Percentiles rank a stretch among this genome's conserved stretches.
Evolutionary conservation across 1,139 yeast species (phyloP).

Genomic region (Suhomyces yuchorum): DNA sequence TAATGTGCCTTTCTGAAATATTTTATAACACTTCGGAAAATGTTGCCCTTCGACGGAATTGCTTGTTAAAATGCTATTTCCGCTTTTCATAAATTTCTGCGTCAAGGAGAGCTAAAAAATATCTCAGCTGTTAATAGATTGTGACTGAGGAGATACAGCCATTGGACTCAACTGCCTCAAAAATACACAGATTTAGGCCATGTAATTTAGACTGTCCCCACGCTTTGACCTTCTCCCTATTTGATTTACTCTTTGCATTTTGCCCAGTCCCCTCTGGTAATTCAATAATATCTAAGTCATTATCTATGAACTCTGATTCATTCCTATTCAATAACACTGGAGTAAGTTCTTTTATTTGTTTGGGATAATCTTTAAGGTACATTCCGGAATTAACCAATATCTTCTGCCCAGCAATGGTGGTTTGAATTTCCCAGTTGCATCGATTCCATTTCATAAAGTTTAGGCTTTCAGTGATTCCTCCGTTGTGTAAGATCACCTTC

Average conservation of each 20-base stretch:
- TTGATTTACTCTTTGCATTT: background rate
- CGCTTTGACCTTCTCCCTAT: slow-evolving; percentile 23
- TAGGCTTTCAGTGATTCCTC: slow-evolving; percentile 48
- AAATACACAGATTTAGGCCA: slow-evolving; percentile 48
- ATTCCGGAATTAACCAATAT: slow-evolving; percentile 28
- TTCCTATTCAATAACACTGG: slow-evolving; percentile 53
- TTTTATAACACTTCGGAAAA: background rate
- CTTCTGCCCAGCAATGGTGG: slow-evolving; percentile 12
- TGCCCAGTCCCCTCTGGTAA: slow-evolving; percentile 10
- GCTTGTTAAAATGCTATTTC: background rate
- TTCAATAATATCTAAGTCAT: slow-evolving; percentile 40
- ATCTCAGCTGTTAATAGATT: slow-evolving; percentile 16
- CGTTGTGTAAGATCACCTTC: slow-evolving; percentile 53
- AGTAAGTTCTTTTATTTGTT: slow-evolving; percentile 22
- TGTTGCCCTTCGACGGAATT: background rate
- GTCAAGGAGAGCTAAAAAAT: background rate
- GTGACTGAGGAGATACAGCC: slow-evolving; percentile 39
- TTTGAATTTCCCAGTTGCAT: slow-evolving; percentile 40
- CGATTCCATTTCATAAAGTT: slow-evolving; percentile 55
- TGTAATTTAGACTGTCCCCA: slow-evolving; percentile 60
- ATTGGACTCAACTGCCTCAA: slow-evolving; percentile 53
- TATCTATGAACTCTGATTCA: slow-evolving; percentile 50
- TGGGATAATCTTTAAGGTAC: slow-evolving; percentile 40
- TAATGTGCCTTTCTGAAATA: background rate
- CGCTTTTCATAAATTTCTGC: background rate